Evolutionary conservation across 2,329 filamentous ascomycete genomes (phyloP), one percentile per base, ranked within the genome.

Genomic region (Chrysoporthe cubensis): DNA sequence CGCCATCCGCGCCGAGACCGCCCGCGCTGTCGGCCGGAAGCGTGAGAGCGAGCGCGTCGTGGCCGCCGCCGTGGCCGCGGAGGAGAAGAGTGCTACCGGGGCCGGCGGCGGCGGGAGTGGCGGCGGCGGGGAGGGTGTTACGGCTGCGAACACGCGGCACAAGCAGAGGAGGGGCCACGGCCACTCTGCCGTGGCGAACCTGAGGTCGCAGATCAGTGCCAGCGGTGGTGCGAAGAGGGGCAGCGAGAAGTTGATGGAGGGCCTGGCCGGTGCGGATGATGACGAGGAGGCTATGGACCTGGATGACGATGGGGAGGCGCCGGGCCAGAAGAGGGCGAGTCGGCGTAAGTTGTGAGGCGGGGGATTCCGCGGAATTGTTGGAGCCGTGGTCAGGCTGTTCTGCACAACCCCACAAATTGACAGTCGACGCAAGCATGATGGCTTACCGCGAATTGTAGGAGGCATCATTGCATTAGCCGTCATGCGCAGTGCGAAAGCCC

Each of bases 1-100:
- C 16, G 82, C 79, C 43, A 89, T 97, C 70, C 89, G 87, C 72
- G 78, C 79, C 1, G 81, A 83, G 1, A 90, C 91, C 1, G 79
- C 82, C 40, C 77, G 80, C 60, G 83, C 88, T 18, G 84, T 86
- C 52, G 81, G 77, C 13, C 84, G 86, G 60, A 82, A 84, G 62
- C 76, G 80, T 7, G 81, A 78, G 4, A 82, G 85, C 65, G 80
- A 85, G 0, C 78, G 78, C 7, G 79, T 83, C 54, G 76, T 88
- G 9, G 82, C 86, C 54, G 77, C 78, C 48, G 80, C 87, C 0
- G 74, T 89, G 6, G 78, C 83, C 34, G 82, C 82, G 0, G 83
- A 83, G 67, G 78, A 78, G 71, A 73, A 43, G 9, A 43, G 50
- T 14, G 57, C 16, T 60, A 42, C 65, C 61, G 68, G 64, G 63